A percentile compares a stretch with the other conserved stretches of the same genome.
Conservation (phyloP, 2,329 filamentous ascomycete genomes). For the Colletotrichum echinochloae region DNA sequence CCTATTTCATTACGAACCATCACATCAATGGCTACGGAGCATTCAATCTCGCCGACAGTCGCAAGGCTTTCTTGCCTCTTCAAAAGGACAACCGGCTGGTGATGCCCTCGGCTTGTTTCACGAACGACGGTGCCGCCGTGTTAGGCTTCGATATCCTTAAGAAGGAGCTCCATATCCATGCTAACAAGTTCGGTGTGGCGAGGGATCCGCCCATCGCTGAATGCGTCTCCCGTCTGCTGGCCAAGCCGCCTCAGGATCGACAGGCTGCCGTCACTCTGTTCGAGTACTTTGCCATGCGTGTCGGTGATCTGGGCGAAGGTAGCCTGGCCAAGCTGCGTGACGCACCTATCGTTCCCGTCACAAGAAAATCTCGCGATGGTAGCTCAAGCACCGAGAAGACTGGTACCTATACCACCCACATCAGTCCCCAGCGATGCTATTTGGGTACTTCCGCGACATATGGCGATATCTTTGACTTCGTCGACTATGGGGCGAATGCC, state of each 20-base stretch:
- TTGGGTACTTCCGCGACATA: conserved; percentile 79
- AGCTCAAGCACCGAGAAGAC: conserved; percentile 41
- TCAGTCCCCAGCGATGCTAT: conserved; percentile 82
- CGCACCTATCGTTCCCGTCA: conserved; percentile 79
- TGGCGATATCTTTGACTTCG: conserved; percentile 94
- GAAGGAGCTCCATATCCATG: conserved; percentile 82
- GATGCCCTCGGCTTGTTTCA: conserved; percentile 82
- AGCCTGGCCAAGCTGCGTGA: conserved; percentile 71
- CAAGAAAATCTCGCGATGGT: conserved; percentile 43
- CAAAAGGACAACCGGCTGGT: conserved; percentile 76
- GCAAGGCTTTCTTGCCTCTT: conserved; percentile 77
- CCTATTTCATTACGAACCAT: conserved; percentile 86
- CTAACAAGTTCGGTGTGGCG: conserved; percentile 80
- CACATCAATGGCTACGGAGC: conserved; percentile 79
- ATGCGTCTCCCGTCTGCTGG: conserved; percentile 80
- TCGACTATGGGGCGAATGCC: conserved; percentile 89
- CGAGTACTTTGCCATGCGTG: conserved; percentile 82
- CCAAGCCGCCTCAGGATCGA: conserved; percentile 76
- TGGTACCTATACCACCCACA: conserved; percentile 58
- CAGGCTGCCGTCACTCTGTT: conserved; percentile 79
- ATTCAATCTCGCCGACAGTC: conserved; percentile 68
- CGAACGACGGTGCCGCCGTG: conserved; percentile 79
- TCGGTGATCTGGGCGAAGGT: conserved; percentile 76
- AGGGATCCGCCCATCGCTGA: conserved; percentile 81
- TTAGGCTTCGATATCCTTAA: conserved; percentile 85